These are phyloP conservation scores for Geotrichum ghanense DNA, from an alignment of 805 yeast genomes.

Conservation along the genomic window DNA sequence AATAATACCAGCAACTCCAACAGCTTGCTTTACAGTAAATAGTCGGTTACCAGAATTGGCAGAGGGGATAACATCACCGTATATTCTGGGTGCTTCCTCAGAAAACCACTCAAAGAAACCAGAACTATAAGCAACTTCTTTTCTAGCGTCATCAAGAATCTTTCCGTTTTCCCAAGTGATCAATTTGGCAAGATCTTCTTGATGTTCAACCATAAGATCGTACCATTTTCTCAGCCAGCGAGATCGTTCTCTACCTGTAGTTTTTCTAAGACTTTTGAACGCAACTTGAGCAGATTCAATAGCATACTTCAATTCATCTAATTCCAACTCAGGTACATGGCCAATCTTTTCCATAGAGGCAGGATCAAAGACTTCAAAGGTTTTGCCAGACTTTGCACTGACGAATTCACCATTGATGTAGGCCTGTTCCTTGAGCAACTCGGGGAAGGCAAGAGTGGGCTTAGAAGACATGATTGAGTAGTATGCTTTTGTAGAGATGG, in stretches of 20 bases:
- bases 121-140: constrained; percentile 57
- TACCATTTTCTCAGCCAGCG: constrained; percentile 41
- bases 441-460: constrained; percentile 2
- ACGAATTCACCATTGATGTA: constrained; percentile 67
- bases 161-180: constrained; percentile 68
- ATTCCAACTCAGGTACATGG: constrained; percentile 28
- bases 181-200: constrained; percentile 53
- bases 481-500: background rate
- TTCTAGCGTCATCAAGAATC: constrained; percentile 56
- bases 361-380: constrained; percentile 67
- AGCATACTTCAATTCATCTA: constrained; percentile 41
- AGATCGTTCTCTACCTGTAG: constrained; percentile 48
- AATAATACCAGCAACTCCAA: constrained; percentile 68
- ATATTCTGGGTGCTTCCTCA: constrained; percentile 63
- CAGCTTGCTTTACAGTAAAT: constrained; percentile 56
- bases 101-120: constrained; percentile 85
- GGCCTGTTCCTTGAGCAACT: constrained; percentile 8
- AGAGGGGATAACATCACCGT: constrained; percentile 59
- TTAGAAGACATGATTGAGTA: background rate
- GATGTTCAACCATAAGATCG: constrained; percentile 42
- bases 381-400: constrained; percentile 28
- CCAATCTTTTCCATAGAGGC: constrained; percentile 46
- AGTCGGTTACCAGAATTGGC: constrained; percentile 37
- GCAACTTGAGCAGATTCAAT: constrained; percentile 44
- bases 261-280: constrained; percentile 39